Conservation (phyloP, 495 filamentous ascomycete species). For the Viridothelium virens region DNA sequence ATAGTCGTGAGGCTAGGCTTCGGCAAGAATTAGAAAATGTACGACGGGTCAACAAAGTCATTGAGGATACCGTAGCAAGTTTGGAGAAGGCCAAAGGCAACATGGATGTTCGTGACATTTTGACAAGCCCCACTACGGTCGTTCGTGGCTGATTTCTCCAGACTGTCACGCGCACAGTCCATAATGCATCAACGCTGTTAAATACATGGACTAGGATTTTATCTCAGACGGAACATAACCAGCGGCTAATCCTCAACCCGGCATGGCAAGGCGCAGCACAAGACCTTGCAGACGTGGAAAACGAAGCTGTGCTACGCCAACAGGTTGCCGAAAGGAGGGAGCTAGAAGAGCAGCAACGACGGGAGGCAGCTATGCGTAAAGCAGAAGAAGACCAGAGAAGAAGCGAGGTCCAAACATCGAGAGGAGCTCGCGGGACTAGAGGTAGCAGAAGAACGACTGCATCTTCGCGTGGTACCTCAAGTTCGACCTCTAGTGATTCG, state of each 20-base stretch:
- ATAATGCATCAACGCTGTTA: conserved; percentile 83
- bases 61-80: conserved; percentile 73
- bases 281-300: conserved; percentile 75
- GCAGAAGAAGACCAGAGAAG: conserved; percentile 66
- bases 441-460: conserved; percentile 39
- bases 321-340: conserved; percentile 68
- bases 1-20: conserved; percentile 59
- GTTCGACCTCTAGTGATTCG: conserved; percentile 27
- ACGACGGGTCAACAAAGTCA: conserved; percentile 73
- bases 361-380: conserved; percentile 59
- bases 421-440: conserved; percentile 36
- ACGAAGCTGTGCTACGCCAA: conserved; percentile 59
- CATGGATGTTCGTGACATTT: conserved; percentile 62
- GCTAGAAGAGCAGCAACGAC: conserved; percentile 63
- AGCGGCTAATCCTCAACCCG: conserved; percentile 79
- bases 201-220: conserved; percentile 95
- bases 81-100: conserved; percentile 76
- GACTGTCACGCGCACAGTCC: conserved; percentile 80
- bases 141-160: conserved; percentile 28
- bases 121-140: background rate
- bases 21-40: conserved; percentile 73
- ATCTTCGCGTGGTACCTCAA: conserved; percentile 34
- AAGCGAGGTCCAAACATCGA: conserved; percentile 42
- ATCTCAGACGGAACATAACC: conserved; percentile 94
- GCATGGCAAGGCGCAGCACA: conserved; percentile 82